Evolutionary conservation across 495 filamentous ascomycete genomes (phyloP), one percentile per base, ranked within the genome.

Genomic region (Aspergillus ellipticus): DNA sequence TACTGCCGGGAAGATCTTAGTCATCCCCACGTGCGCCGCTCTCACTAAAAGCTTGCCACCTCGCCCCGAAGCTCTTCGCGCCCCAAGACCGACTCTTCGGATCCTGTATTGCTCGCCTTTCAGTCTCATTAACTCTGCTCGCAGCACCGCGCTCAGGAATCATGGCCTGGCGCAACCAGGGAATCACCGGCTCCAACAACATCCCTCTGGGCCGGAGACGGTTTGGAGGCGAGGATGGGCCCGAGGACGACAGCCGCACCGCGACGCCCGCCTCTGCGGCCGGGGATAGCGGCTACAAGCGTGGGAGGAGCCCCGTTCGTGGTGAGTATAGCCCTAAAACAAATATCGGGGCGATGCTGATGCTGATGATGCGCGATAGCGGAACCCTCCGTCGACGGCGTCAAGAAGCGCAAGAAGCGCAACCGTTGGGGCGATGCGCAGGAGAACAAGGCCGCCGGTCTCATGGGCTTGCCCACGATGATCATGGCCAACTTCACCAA

Each of bases 151-250:
- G 8, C 35, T 45, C 41, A 33, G 45, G 29, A 15, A 39, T 15
- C 21, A 96, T 96, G 92, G 79, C 90, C 60, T 96, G 92, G 92
- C 86, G 92, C 70, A 89, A 85, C 64, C 90, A 96, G 79, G 95
- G 95, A 51, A 94, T 96, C 66, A 99, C 95, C 11, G 95, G 95
- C 46, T 97, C 95, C 42, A 99, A 99, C 76, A 97, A 97, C 62
- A 94, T 97, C 66, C 95, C 95, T 59, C 75, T 99, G 56, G 95
- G 95, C 59, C 80, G 86, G 55, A 90, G 95, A 64, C 89, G 92
- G 57, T 95, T 97, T 61, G 85, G 82, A 51, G 88, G 81, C 51
- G 86, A 88, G 49, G 84, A 82, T 35, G 58, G 65, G 43, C 76
- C 81, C 31, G 85, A 87, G 64, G 81, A 78, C 58, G 80, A 76